phyloP scores from a whole-genome alignment of 2,329 filamentous ascomycete species.

The Botryosphaeria dothidea region DNA sequence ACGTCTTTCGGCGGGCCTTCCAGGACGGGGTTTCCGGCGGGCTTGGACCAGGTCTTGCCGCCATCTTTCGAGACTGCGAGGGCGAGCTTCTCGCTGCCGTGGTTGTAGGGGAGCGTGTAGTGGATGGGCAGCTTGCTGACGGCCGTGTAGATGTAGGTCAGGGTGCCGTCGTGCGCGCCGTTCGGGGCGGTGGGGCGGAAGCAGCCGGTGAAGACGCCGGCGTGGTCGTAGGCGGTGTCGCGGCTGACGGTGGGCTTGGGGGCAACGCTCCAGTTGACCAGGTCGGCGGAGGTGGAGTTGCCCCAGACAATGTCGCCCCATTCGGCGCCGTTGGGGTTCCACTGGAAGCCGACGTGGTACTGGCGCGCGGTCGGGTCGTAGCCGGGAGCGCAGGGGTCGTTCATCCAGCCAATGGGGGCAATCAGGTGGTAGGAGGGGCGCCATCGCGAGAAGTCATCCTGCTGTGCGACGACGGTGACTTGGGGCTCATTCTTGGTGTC shows the following conservation, averaged over 20 bases:
- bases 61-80: constrained; percentile 41
- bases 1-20: constrained; percentile 34
- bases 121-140: constrained; percentile 43
- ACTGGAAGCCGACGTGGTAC: constrained; percentile 47
- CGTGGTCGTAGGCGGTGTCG: constrained; percentile 37
- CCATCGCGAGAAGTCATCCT: not conserved
- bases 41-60: constrained; percentile 40
- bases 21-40: constrained; percentile 41
- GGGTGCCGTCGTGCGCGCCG: constrained; percentile 27
- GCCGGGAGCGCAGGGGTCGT: constrained; percentile 46
- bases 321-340: constrained; percentile 43
- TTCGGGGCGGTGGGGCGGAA: constrained; percentile 27
- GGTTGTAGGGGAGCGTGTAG: constrained; percentile 40
- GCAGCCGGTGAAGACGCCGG: constrained; percentile 47
- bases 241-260: constrained; percentile 29
- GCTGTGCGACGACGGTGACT: not conserved
- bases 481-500: not conserved
- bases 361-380: constrained; percentile 41
- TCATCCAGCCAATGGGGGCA: constrained; percentile 44
- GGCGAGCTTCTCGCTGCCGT: constrained; percentile 40
- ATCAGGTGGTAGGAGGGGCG: constrained; percentile 36
- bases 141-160: constrained; percentile 45
- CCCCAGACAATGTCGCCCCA: constrained; percentile 49
- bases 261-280: constrained; percentile 39
- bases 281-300: constrained; percentile 38